Evolutionary conservation across 1,284 basidiomycete species (phyloP), one percentile per base, ranked within the genome.

Genomic region (Xerocomus nothofagi): DNA sequence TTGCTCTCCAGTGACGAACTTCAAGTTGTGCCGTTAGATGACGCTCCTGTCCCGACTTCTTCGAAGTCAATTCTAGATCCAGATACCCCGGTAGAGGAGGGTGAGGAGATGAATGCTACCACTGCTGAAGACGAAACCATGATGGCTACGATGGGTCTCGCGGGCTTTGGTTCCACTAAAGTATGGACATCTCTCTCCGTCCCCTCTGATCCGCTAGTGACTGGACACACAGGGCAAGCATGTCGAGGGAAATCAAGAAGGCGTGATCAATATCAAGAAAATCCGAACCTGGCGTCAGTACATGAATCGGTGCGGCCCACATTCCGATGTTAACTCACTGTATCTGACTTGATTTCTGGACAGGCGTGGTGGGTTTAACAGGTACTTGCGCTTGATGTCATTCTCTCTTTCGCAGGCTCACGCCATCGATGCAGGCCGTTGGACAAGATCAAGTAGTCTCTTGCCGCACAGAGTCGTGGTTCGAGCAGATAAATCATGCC

Each of bases 221-320:
- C 43, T 34, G n/a, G 17, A 32, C 33, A 44, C 44, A 14, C 57
- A 93, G 91, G 86, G 86, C 44, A 90, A 88, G 61, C 79, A 77
- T 44, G 88, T 93, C 31, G 75, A 79, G 51, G 91, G 89, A 21
- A 93, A 95, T 57, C 88, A 93, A 68, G 83, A 87, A 56, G 93
- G 93, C 29, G 65, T 58, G 3, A 81, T 80, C 2, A 71, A 86
- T 47, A 73, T 97, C 60, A 95, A 95, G 78, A 93, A 94, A 72
- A 81, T 86, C 56, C 78, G 95, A 47, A 96, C 93, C 24, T 98
- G 95, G 94, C 77, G 95, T 57, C 95, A 98, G 71, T 95, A 95
- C 68, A 95, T 95, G 92, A 95, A 95, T 65, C 78, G 88, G 87
- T 88, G 56, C 39, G 76, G 60, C 33, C 41, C 9, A 5, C 15